phyloP scores from a whole-genome alignment of 164 flowering plant genomes.

The Saururus chinensis region DNA sequence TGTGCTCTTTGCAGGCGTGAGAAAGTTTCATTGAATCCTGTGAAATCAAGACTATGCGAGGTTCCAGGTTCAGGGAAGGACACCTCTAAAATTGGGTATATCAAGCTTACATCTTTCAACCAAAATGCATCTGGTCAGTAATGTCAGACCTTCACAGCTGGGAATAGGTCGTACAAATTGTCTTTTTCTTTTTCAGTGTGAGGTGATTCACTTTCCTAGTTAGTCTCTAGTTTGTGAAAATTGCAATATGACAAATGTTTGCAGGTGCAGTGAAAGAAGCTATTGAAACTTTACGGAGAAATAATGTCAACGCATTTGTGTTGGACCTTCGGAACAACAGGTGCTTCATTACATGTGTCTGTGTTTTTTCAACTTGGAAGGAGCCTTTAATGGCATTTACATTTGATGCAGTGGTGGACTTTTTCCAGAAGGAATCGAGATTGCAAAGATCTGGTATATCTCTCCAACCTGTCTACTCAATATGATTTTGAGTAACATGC shows the following conservation, averaged over 20 bases:
- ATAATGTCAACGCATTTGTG: conserved; percentile 75
- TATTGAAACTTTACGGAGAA: conserved; percentile 58
- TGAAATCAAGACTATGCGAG: conserved; percentile 73
- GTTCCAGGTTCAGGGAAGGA: conserved; percentile 51
- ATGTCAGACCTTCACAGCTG: neutral
- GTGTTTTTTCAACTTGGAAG: conserved; percentile 2
- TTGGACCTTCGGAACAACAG: conserved; percentile 97
- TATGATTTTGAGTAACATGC: neutral
- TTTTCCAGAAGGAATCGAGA: conserved; percentile 98
- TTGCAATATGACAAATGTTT: conserved; percentile 4
- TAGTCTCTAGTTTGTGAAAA: neutral
- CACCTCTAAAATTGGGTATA: conserved; percentile 70
- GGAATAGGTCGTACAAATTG: neutral
- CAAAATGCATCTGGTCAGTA: conserved; percentile 79
- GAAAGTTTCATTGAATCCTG: conserved; percentile 76
- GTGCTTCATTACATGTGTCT: conserved; percentile 28
- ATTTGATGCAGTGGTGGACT: conserved; percentile 88
- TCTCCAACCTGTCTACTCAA: neutral
- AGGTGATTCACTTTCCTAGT: neutral
- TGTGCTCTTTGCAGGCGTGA: conserved; percentile 51
- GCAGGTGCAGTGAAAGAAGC: conserved; percentile 89
- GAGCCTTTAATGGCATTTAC: conserved; percentile 24
- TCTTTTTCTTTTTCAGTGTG: neutral
- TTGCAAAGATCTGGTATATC: conserved; percentile 89
- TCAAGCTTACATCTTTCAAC: conserved; percentile 79